Evolutionary conservation across 441 rosid genomes (phyloP), one percentile per base, ranked within the genome.

Genomic region (Arabidopsis lyrata): DNA sequence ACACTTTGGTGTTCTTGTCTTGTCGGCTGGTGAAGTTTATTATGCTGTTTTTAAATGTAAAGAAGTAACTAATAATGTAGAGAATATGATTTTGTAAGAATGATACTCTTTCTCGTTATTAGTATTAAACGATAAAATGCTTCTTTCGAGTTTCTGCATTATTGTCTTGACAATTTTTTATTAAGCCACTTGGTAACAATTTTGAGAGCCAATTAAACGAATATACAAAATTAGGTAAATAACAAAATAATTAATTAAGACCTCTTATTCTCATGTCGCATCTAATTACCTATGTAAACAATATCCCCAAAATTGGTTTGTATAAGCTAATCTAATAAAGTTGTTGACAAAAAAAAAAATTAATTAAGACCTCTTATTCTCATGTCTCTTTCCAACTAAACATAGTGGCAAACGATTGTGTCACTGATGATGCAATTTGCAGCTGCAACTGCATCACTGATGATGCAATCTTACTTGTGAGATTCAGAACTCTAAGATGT

Each of bases 11-110:
- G 53, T 4, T 56, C 54, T 10, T 48, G 64, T 73, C 59, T 44
- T 56, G 69, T 44, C 60, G 38, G 68, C 54, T 52, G 36, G 5
- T 38, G 35, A 58, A 38, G 27, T 27, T 48, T 48, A 14, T 20
- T 68, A 52, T 42, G 39, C 11, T 48, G 27, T 0, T 56, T 41
- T 72, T 20, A 5, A 47, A 41, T 74, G 73, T 74, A 74, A 74
- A 74, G 67, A 58, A 38, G 39, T 14, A 59, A 74, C 3, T 49
- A 74, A 74, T 74, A 59, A 74, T 58, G 78, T 50, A 15, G 67
- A 74, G 71, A 36, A 53, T 11, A 58, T 57, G 53, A 48, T 44
- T 50, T 47, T 58, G 29, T 66, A 48, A 18, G 53, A 45, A 57
- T 73, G 58, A 57, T 57, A n/a, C 32, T 74, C n/a, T 57, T 57